Evolutionary conservation across 495 filamentous ascomycete genomes (phyloP).

Genomic region (Penicillium bovifimosum): DNA sequence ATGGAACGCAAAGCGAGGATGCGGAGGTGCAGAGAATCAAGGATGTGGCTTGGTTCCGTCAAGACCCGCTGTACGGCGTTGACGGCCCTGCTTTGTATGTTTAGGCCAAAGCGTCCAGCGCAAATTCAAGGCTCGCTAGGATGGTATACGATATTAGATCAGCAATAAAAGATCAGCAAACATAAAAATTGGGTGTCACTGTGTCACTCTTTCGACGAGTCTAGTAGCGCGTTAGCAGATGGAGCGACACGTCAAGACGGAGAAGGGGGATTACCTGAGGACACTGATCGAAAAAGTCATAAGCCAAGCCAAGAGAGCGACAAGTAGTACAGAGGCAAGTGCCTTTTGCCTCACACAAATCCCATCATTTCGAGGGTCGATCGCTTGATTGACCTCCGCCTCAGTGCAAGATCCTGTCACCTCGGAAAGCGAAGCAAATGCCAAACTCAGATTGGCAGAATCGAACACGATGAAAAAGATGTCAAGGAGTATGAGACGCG

Average conservation of each 20-base stretch:
- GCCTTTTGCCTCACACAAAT: slow-evolving; percentile 71
- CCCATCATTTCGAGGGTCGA: slow-evolving; percentile 36
- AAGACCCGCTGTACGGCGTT: slow-evolving; percentile 56
- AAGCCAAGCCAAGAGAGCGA: slow-evolving; percentile 84
- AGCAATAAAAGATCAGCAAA: background rate
- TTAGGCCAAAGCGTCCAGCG: slow-evolving; percentile 6
- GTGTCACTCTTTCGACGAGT: slow-evolving; percentile 65
- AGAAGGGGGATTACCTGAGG: slow-evolving; percentile 53
- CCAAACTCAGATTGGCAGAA: slow-evolving; percentile 81
- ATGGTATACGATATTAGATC: background rate
- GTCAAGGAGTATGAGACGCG: slow-evolving; percentile 82
- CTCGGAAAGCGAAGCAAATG: slow-evolving; percentile 77
- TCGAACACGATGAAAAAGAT: slow-evolving; percentile 96
- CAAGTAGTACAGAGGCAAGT: slow-evolving; percentile 71
- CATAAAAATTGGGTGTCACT: slow-evolving; percentile 13
- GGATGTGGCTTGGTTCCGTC: slow-evolving; percentile 49
- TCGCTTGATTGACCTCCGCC: slow-evolving; percentile 33
- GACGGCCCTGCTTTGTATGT: slow-evolving; percentile 47
- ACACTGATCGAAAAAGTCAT: slow-evolving; percentile 85
- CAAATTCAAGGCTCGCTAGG: background rate
- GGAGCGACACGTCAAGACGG: slow-evolving; percentile 2
- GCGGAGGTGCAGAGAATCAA: slow-evolving; percentile 43
- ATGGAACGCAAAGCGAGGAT: slow-evolving; percentile 51
- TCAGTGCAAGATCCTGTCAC: slow-evolving; percentile 56
- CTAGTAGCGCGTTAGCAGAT: slow-evolving; percentile 26